A percentile compares a stretch with the other conserved stretches of the same genome.
Conservation (phyloP, 441 rosid genomes). For the Jatropha multifida region DNA sequence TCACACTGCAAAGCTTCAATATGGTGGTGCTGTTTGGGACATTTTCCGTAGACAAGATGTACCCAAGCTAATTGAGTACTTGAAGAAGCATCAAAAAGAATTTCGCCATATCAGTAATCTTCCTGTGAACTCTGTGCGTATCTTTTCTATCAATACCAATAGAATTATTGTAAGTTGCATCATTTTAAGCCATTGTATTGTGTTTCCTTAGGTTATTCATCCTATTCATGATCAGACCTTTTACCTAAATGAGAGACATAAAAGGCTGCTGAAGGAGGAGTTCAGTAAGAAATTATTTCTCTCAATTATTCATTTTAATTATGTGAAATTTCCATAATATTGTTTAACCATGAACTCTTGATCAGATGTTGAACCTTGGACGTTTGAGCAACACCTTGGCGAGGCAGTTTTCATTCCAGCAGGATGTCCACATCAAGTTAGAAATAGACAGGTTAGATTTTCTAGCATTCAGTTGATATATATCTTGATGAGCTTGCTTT, state of each 20-base stretch:
- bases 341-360: slow-evolving; percentile 7
- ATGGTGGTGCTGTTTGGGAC: slow-evolving; percentile 88
- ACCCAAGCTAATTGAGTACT: slow-evolving; percentile 58
- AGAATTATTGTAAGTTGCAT: slow-evolving; percentile 1
- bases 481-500: background rate
- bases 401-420: slow-evolving; percentile 90
- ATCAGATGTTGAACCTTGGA: slow-evolving; percentile 89
- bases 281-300: slow-evolving; percentile 34
- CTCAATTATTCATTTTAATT: slow-evolving; percentile 5
- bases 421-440: slow-evolving; percentile 95
- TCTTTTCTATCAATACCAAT: slow-evolving; percentile 14
- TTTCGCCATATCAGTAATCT: slow-evolving; percentile 50
- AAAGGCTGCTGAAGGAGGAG: slow-evolving; percentile 72
- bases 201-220: slow-evolving; percentile 55
- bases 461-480: background rate
- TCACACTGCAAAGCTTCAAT: slow-evolving; percentile 19
- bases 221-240: slow-evolving; percentile 84
- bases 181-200: slow-evolving; percentile 17
- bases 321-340: slow-evolving; percentile 5
- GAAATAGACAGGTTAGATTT: slow-evolving; percentile 68
- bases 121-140: slow-evolving; percentile 42
- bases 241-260: slow-evolving; percentile 57
- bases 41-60: slow-evolving; percentile 81
- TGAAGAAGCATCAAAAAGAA: slow-evolving; percentile 58
- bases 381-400: slow-evolving; percentile 76